phyloP scores from a whole-genome alignment of 2,329 filamentous ascomycete genomes.

The Penicillium sp. region DNA sequence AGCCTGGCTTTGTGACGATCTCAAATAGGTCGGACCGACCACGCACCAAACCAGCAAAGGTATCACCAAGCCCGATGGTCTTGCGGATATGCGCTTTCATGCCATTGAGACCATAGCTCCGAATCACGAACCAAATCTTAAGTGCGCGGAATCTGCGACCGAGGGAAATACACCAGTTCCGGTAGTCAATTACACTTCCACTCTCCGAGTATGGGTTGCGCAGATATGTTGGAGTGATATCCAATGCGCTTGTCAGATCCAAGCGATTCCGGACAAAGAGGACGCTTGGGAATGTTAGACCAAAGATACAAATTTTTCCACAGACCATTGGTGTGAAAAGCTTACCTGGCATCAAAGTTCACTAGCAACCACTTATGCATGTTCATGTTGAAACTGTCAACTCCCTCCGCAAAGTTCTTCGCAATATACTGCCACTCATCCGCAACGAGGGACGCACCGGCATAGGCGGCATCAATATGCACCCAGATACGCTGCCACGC shows the following conservation, averaged over 20 bases:
- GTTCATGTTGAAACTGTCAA: conserved; percentile 92
- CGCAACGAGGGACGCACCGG: conserved; percentile 77
- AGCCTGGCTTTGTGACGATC: conserved; percentile 70
- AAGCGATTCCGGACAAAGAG: conserved; percentile 73
- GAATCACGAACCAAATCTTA: conserved; percentile 93
- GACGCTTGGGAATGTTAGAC: conserved; percentile 54
- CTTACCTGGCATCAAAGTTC: conserved; percentile 72
- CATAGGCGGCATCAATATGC: conserved; percentile 91
- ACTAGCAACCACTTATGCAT: conserved; percentile 97
- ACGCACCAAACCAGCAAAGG: conserved; percentile 62
- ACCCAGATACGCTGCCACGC: conserved; percentile 70
- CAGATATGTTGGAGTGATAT: conserved; percentile 77
- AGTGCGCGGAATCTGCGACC: conserved; percentile 82
- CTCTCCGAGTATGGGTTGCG: conserved; percentile 76
- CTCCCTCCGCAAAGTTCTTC: conserved; percentile 55
- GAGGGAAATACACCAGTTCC: conserved; percentile 95
- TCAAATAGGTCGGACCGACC: conserved; percentile 67
- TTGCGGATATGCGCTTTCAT: conserved; percentile 70
- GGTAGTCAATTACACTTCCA: conserved; percentile 87
- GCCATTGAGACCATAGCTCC: conserved; percentile 75
- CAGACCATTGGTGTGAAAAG: neutral
- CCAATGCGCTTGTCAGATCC: conserved; percentile 76
- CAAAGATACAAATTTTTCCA: neutral
- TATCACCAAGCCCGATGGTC: conserved; percentile 66
- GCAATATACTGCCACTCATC: conserved; percentile 74